Evolutionary conservation across 2,329 filamentous ascomycete genomes (phyloP).

Genomic region (Fusarium buxicola): DNA sequence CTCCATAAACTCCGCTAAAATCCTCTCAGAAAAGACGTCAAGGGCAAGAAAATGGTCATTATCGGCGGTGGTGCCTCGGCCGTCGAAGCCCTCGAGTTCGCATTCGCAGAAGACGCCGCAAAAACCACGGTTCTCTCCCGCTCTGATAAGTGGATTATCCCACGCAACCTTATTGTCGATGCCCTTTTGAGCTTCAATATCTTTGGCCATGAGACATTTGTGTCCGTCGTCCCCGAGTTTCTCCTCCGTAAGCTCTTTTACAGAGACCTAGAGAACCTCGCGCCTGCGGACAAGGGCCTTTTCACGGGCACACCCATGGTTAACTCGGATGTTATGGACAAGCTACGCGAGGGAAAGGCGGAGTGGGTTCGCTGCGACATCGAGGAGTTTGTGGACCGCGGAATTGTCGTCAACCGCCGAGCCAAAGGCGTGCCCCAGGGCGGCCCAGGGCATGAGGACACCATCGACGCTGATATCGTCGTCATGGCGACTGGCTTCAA

Average conservation of each 20-base stretch:
- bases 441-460: constrained; percentile 75
- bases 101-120: constrained; percentile 71
- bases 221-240: constrained; percentile 83
- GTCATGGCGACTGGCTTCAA: constrained; percentile 88
- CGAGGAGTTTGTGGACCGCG: constrained; percentile 69
- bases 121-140: constrained; percentile 80
- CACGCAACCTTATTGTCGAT: constrained; percentile 80
- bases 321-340: constrained; percentile 82
- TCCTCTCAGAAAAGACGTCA: constrained; percentile 67
- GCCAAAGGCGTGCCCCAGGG: constrained; percentile 78
- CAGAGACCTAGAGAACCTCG: constrained; percentile 79
- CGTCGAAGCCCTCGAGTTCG: constrained; percentile 86
- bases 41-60: constrained; percentile 79
- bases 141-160: constrained; percentile 89
- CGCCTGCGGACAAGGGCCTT: constrained; percentile 76
- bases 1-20: constrained; percentile 31
- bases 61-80: constrained; percentile 85
- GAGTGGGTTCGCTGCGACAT: constrained; percentile 88
- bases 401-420: constrained; percentile 78
- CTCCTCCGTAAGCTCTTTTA: constrained; percentile 85
- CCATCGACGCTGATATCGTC: constrained; percentile 78
- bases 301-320: constrained; percentile 90
- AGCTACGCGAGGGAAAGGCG: constrained; percentile 76
- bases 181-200: constrained; percentile 80
- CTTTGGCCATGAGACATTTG: constrained; percentile 78